Conservation (phyloP, 2,329 filamentous ascomycete genomes). For the Pyrenophora graminea region DNA sequence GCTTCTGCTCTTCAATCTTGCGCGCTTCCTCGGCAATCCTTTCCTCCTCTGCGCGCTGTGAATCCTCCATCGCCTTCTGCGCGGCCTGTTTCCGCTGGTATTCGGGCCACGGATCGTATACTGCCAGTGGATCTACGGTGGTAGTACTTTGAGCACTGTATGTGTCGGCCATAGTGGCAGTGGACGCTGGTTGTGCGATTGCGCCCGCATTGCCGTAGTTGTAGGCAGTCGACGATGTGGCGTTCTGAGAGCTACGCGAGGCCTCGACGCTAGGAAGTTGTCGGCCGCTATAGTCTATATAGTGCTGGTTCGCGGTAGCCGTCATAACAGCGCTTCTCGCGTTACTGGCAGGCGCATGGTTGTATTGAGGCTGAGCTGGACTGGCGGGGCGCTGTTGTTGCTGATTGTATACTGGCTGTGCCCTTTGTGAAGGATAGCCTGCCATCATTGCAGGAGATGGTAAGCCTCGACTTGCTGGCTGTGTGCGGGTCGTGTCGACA, state of each 20-base stretch:
- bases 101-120: constrained; percentile 59
- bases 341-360: constrained; percentile 11
- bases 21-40: constrained; percentile 30
- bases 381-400: constrained; percentile 36
- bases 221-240: constrained; percentile 25
- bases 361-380: constrained; percentile 35
- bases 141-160: constrained; percentile 37
- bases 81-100: constrained; percentile 50
- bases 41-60: constrained; percentile 43
- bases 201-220: constrained; percentile 23
- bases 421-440: constrained; percentile 33
- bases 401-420: constrained; percentile 29
- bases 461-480: constrained; percentile 23
- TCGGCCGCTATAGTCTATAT: constrained; percentile 26
- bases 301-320: constrained; percentile 22
- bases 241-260: constrained; percentile 17
- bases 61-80: constrained; percentile 42
- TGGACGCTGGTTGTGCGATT: constrained; percentile 18
- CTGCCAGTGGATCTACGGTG: constrained; percentile 58
- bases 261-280: constrained; percentile 30
- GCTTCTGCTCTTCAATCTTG: constrained; percentile 35
- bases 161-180: constrained; percentile 24
- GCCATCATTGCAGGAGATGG: constrained; percentile 30
- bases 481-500: constrained; percentile 31
- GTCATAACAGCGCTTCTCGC: constrained; percentile 16